Conservation (phyloP, 169 alveolate species). For the Cryptosporidium meleagridis region DNA sequence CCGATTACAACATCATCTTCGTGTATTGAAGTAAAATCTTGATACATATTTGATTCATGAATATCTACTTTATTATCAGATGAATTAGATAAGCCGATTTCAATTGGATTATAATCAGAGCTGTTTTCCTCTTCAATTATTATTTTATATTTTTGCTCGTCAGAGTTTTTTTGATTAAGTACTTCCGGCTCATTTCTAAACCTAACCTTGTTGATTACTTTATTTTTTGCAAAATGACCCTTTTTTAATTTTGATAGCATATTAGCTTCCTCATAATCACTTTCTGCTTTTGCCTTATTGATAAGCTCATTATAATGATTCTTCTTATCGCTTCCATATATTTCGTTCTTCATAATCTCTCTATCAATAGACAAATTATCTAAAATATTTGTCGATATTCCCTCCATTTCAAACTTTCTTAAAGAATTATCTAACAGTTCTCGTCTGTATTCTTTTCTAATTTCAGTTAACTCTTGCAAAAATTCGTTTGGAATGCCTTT, state of each 20-base stretch:
- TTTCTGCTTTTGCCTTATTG: background rate
- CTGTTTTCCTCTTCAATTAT: background rate
- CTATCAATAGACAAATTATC: background rate
- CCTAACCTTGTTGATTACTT: background rate
- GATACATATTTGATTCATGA: background rate
- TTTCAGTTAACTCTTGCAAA: constrained; percentile 42
- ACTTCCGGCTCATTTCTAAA: constrained; percentile 14
- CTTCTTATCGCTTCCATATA: constrained; percentile 8
- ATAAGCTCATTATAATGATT: background rate
- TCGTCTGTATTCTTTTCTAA: constrained; percentile 42
- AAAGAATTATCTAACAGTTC: constrained; percentile 36
- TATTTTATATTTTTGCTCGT: constrained; percentile 1
- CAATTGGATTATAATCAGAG: background rate
- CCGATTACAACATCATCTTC: constrained; percentile 12
- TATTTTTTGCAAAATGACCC: background rate
- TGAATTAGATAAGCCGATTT: background rate
- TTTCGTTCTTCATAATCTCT: constrained; percentile 28
- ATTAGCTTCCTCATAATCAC: background rate
- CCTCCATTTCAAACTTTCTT: constrained; percentile 27
- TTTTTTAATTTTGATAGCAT: background rate
- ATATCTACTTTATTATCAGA: background rate
- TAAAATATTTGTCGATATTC: background rate
- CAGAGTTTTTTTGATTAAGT: background rate
- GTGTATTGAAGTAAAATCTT: background rate
- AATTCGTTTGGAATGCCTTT: constrained; percentile 45